phyloP scores from a whole-genome alignment of 805 yeast species.

The Schwanniomyces sp. region DNA sequence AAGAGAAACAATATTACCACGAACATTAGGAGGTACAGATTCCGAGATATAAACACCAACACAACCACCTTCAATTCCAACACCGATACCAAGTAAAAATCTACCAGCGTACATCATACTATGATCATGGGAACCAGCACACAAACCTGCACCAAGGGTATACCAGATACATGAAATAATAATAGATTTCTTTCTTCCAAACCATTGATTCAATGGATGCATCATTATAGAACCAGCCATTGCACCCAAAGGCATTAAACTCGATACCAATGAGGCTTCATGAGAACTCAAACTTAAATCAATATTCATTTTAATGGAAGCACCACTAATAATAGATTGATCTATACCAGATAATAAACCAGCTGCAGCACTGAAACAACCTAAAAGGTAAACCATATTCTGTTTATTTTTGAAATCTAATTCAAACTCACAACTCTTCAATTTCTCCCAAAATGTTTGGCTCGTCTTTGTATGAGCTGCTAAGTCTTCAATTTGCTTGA shows the following conservation, averaged over 20 bases:
- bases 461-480: slow-evolving; percentile 28
- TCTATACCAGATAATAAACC: slow-evolving; percentile 68
- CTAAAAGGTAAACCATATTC: slow-evolving; percentile 50
- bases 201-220: slow-evolving; percentile 54
- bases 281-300: slow-evolving; percentile 39
- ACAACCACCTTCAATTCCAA: slow-evolving; percentile 66
- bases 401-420: slow-evolving; percentile 45
- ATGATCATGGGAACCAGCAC: slow-evolving; percentile 44
- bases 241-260: slow-evolving; percentile 71
- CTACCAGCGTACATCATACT: slow-evolving; percentile 51
- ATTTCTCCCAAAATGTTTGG: slow-evolving; percentile 36
- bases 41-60: slow-evolving; percentile 65
- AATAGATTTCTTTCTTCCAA: slow-evolving; percentile 58
- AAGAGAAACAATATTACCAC: slow-evolving; percentile 58
- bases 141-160: slow-evolving; percentile 59
- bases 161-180: slow-evolving; percentile 58
- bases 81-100: slow-evolving; percentile 60
- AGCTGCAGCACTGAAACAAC: slow-evolving; percentile 56
- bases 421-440: slow-evolving; percentile 35
- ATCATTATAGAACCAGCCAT: slow-evolving; percentile 60
- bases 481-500: slow-evolving; percentile 30
- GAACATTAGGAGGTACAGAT: slow-evolving; percentile 52
- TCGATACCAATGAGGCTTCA: slow-evolving; percentile 53
- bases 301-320: slow-evolving; percentile 49
- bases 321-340: slow-evolving; percentile 68